Base-by-base conservation (phyloP, 176 grass and related monocot species). In the Canna indica region DNA sequence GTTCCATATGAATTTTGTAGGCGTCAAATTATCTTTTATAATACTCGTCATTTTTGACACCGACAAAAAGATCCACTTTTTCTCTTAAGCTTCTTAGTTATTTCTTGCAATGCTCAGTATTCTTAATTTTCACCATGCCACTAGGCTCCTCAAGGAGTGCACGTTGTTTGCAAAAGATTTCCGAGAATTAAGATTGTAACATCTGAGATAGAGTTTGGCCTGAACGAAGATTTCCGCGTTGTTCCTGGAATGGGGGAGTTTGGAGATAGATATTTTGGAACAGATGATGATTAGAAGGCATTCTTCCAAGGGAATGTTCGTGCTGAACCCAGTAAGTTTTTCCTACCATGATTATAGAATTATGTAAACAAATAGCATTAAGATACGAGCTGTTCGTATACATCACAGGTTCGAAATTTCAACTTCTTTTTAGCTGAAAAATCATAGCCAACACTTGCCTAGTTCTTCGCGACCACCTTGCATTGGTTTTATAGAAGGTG, bases 201-300 rank as follows among this genome's bases (percentile, higher is more conserved):
- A 22, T 85, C 88, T 26, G 92, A 96, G 77, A 96, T 96, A 45
- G 92, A 96, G 31, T 70, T 54, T 0, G 88, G 85, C 27, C 75
- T 96, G 68, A 96, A 96, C 6, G 81, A 89, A 9, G 86, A 96
- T 45, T 96, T 47, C 59, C 83, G 82, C 26, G 92, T 91, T 45
- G 80, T 91, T 62, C 92, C 92, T 30, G 92, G 92, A 30, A 70
- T 96, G 82, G 92, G 92, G 1, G 92, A 96, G 68, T 96, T 91
- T 57, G 92, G 92, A 0, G 92, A 96, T 50, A 81, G 88, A 47
- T 91, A 96, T 69, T 96, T 96, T 26, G 92, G 92, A 41, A 96
- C 92, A 30, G 83, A 86, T 73, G 46, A 66, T 38, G 33, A 66
- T 66, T 66, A 39, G 61, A 4, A 65, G 62, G 33, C 33, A 22